Percentiles rank a stretch among this genome's conserved stretches.
phyloP scores from a whole-genome alignment of 345 rosid genomes.

The Boechera retrofracta region DNA sequence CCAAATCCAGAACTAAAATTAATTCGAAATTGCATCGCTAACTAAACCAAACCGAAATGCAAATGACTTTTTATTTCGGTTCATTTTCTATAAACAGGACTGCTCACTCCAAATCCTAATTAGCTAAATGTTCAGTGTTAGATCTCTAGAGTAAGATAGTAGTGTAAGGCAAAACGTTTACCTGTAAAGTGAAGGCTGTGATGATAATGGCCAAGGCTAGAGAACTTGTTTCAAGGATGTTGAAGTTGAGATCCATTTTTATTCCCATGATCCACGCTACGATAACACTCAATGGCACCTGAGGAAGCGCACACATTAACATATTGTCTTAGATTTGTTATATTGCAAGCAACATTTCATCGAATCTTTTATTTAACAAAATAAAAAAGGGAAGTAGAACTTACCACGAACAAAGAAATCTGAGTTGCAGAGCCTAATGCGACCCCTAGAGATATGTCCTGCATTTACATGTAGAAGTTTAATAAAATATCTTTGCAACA shows the following conservation, averaged over 20 bases:
- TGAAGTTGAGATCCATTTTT: constrained; percentile 84
- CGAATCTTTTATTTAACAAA: neutral
- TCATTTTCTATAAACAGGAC: neutral
- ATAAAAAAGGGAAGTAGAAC: constrained; percentile 19
- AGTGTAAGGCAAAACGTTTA: constrained; percentile 5
- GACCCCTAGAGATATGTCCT: constrained; percentile 88
- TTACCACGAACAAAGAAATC: constrained; percentile 81
- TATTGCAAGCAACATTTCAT: neutral
- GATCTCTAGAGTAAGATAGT: neutral
- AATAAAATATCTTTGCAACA: neutral
- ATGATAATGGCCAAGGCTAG: constrained; percentile 70
- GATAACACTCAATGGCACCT: constrained; percentile 77
- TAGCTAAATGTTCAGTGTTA: neutral
- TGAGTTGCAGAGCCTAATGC: constrained; percentile 94
- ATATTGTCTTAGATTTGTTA: neutral
- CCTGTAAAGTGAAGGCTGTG: constrained; percentile 86
- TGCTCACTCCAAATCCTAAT: neutral
- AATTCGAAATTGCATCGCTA: neutral
- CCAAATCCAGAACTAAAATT: neutral
- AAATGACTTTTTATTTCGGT: neutral
- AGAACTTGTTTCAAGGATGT: constrained; percentile 78
- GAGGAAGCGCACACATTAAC: neutral
- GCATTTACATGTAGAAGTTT: constrained; percentile 5
- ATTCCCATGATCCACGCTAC: constrained; percentile 80
- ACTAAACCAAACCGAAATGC: neutral